A percentile compares a stretch with the other conserved stretches of the same genome.
Conservation (phyloP, 2,329 filamentous ascomycete species). For the Sporothrix inflata region DNA sequence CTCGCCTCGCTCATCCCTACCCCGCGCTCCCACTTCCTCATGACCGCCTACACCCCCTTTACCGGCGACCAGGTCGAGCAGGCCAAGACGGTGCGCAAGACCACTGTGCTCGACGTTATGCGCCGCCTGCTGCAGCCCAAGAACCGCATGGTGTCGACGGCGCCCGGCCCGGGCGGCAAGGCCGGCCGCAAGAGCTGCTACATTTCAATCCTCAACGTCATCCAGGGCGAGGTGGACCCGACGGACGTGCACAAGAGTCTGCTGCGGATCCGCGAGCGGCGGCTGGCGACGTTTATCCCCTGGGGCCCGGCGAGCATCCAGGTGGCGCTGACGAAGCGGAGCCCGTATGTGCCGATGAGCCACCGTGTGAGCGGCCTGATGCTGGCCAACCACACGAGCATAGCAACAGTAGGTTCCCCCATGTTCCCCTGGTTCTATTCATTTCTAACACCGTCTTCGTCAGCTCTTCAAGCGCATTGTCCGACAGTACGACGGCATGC, state of each 20-base stretch:
- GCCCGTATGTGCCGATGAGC: slow-evolving; percentile 91
- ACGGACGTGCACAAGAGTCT: slow-evolving; percentile 99
- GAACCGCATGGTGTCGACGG: slow-evolving; percentile 98
- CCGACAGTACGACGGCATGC: slow-evolving; percentile 87
- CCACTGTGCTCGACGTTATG: slow-evolving; percentile 98
- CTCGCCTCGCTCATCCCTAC: slow-evolving; percentile 95
- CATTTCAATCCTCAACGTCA: slow-evolving; percentile 98
- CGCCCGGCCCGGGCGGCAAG: slow-evolving; percentile 60
- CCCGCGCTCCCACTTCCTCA: slow-evolving; percentile 94
- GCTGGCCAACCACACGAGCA: slow-evolving; percentile 97
- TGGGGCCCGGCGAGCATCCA: slow-evolving; percentile 99
- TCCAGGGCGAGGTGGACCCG: slow-evolving; percentile 96
- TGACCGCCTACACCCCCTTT: slow-evolving; percentile 98
- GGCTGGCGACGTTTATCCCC: slow-evolving; percentile 93
- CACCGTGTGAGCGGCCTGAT: slow-evolving; percentile 95
- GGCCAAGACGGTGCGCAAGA: slow-evolving; percentile 96
- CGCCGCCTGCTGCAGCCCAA: slow-evolving; percentile 92
- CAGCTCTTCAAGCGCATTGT: slow-evolving; percentile 91
- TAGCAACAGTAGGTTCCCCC: slow-evolving; percentile 68
- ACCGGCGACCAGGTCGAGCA: slow-evolving; percentile 95
- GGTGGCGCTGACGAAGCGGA: slow-evolving; percentile 94
- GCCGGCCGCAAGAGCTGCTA: slow-evolving; percentile 88
- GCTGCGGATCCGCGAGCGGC: slow-evolving; percentile 89
- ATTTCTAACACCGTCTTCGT: background rate
- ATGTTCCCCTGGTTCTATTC: background rate